Conservation (phyloP, 805 yeast genomes). For the Kodamaea hsintzibuensis region DNA sequence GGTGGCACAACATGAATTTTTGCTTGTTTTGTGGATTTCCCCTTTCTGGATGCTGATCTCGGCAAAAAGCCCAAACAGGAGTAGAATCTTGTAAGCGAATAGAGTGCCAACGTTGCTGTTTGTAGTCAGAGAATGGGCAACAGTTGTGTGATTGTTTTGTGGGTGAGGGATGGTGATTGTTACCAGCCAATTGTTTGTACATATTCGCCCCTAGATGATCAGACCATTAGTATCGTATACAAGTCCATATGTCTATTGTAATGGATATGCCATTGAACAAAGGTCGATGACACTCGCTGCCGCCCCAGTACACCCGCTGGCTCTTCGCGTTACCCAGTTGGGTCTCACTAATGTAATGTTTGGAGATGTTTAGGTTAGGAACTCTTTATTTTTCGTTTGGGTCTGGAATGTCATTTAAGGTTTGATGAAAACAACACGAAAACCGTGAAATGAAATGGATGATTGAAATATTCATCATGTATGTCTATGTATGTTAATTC, state of each 20-base stretch:
- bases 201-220: background rate
- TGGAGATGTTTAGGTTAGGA: background rate
- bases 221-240: background rate
- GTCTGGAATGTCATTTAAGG: background rate
- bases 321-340: background rate
- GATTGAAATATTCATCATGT: too few species aligned
- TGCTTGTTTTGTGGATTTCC: background rate
- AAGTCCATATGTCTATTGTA: background rate
- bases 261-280: background rate
- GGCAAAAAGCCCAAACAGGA: background rate
- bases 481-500: too few species aligned
- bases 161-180: background rate
- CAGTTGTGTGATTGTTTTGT: too few species aligned
- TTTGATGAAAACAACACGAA: too few species aligned
- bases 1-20: background rate
- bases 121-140: too few species aligned
- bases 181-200: too few species aligned
- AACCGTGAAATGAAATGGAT: too few species aligned
- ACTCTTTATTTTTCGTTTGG: background rate
- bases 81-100: background rate
- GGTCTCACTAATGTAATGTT: too few species aligned
- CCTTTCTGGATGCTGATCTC: background rate
- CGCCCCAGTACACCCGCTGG: background rate
- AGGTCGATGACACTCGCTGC: constrained; percentile 4
- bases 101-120: background rate